Conservation (phyloP, 2,329 filamentous ascomycete genomes). For the Diplodia sapinea region DNA sequence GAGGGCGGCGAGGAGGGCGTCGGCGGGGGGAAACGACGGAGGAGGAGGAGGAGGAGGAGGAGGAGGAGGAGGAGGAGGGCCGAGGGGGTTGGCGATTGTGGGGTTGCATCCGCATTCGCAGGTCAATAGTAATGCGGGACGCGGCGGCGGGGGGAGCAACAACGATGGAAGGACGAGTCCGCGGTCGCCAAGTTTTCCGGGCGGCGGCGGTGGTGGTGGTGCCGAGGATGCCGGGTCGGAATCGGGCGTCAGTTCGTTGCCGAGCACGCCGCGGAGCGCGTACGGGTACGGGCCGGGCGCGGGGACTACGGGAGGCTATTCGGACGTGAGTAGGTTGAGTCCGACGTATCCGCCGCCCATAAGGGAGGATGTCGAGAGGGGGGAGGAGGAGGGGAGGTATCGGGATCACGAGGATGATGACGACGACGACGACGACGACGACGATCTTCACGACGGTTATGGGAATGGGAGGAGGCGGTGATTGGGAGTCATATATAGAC, state of each 20-base stretch:
- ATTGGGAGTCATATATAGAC: not conserved
- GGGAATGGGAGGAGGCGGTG: not conserved
- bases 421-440: not conserved
- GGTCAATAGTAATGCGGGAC: not conserved
- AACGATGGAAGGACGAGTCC: not conserved
- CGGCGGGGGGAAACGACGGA: not conserved
- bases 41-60: not conserved
- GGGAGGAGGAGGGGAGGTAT: not conserved
- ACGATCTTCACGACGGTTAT: not conserved
- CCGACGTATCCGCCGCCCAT: conserved; percentile 22
- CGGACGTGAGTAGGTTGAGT: conserved; percentile 10
- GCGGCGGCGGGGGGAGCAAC: too few relatives aligned
- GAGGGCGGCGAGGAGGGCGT: not conserved
- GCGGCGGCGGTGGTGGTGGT: not conserved
- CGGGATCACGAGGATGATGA: not conserved
- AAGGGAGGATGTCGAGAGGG: conserved; percentile 6
- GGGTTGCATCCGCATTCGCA: conserved; percentile 4
- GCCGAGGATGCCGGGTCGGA: not conserved
- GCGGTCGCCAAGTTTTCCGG: not conserved
- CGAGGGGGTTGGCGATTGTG: not conserved
- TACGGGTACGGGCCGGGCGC: not conserved
- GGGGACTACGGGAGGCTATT: not conserved
- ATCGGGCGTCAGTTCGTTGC: conserved; percentile 4
- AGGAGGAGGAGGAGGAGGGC: not conserved
- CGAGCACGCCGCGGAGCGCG: conserved; percentile 12